phyloP scores from a whole-genome alignment of 192 early-diverging fungal genomes.

The Irineochytrium annulatum region DNA sequence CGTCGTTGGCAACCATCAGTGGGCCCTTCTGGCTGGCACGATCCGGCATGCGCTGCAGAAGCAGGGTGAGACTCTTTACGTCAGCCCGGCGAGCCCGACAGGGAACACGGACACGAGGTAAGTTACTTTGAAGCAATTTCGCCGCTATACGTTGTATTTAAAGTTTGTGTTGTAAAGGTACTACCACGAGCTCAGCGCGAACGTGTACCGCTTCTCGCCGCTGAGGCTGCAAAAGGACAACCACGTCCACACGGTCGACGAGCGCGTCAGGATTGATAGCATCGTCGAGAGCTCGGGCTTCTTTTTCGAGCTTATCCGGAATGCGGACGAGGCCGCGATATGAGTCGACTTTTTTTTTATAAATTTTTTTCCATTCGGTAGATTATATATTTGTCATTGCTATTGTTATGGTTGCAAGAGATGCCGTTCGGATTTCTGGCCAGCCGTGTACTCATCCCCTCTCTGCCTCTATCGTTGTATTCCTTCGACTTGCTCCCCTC shows the following conservation, averaged over 20 bases:
- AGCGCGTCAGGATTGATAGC: slow-evolving; percentile 18
- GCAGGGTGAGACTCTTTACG: slow-evolving; percentile 17
- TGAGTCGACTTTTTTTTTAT: background rate
- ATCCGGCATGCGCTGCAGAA: slow-evolving; percentile 17
- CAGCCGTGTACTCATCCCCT: no score
- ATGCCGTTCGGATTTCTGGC: no score
- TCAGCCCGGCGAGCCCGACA: slow-evolving; percentile 19
- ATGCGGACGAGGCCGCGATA: slow-evolving; percentile 10
- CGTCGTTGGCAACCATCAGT: slow-evolving; percentile 2
- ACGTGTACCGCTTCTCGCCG: slow-evolving; percentile 21
- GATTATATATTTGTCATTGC: no score
- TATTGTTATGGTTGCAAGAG: no score
- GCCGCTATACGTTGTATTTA: background rate
- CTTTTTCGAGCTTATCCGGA: slow-evolving; percentile 32
- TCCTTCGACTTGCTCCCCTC: no score
- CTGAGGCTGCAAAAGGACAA: slow-evolving; percentile 10
- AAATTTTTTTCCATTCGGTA: background rate
- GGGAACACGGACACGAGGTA: slow-evolving; percentile 34
- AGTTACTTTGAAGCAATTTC: background rate
- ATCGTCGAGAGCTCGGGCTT: slow-evolving; percentile 22
- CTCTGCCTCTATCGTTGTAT: no score
- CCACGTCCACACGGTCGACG: slow-evolving; percentile 36
- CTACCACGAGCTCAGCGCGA: slow-evolving; percentile 13
- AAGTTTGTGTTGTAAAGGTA: slow-evolving; percentile 7
- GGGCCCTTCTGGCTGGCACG: slow-evolving; percentile 25